Conservation (phyloP, 768 basidiomycete genomes). For the Mycena pura region DNA sequence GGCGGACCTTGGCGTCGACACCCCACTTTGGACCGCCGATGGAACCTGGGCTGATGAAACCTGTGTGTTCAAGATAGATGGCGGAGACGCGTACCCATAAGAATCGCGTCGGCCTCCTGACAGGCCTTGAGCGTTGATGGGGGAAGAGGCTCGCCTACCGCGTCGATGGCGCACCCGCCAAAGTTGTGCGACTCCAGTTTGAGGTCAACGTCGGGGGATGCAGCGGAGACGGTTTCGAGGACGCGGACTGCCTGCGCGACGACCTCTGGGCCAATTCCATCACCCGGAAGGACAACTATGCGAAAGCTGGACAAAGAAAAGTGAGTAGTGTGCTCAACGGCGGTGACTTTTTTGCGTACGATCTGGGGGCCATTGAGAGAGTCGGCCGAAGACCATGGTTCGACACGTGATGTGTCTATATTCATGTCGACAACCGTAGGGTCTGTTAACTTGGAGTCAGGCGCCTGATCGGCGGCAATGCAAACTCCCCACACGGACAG, state of each 20-base stretch:
- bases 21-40: slow-evolving; percentile 99
- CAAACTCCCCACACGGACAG: too few species aligned
- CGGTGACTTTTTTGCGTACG: slow-evolving; percentile 38
- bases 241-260: slow-evolving; percentile 85
- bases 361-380: slow-evolving; percentile 50
- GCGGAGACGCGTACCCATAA: slow-evolving; percentile 73
- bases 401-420: too few species aligned
- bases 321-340: not conserved
- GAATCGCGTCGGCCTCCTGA: slow-evolving; percentile 91
- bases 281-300: slow-evolving; percentile 91
- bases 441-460: too few species aligned
- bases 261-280: slow-evolving; percentile 98
- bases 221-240: slow-evolving; percentile 71
- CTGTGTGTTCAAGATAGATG: not conserved
- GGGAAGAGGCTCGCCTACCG: slow-evolving; percentile 84
- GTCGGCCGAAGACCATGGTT: too few species aligned
- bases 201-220: slow-evolving; percentile 71
- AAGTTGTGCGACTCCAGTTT: slow-evolving; percentile 79
- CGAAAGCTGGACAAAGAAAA: slow-evolving; percentile 64
- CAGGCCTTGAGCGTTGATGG: slow-evolving; percentile 87
- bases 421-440: too few species aligned
- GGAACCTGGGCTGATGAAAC: slow-evolving; percentile 62
- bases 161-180: slow-evolving; percentile 94
- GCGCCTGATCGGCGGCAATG: too few species aligned
- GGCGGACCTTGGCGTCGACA: slow-evolving; percentile 84